Percentiles rank a stretch among this genome's conserved stretches.
Conservation (phyloP, 192 early-diverging fungal genomes). For the Rhizophagus prolifer region DNA sequence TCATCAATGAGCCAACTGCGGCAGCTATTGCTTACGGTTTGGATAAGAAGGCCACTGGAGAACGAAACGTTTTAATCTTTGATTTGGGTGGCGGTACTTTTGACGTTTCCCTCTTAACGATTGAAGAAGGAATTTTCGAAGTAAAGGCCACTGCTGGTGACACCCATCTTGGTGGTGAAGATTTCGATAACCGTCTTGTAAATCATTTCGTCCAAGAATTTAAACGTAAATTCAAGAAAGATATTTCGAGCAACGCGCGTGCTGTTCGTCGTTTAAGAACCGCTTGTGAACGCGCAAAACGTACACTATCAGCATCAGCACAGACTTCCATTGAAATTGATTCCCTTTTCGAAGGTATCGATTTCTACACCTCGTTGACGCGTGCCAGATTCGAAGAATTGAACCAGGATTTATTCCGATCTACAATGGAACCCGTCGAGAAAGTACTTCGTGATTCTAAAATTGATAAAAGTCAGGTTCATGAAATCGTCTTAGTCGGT, state of each 20-base stretch:
- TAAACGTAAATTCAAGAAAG: slow-evolving; percentile 98
- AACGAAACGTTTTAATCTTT: slow-evolving; percentile 78
- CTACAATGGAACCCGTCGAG: slow-evolving; percentile 85
- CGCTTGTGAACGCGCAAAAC: slow-evolving; percentile 96
- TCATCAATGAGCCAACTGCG: slow-evolving; percentile 98
- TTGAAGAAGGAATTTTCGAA: slow-evolving; percentile 50
- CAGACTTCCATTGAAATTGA: slow-evolving; percentile 95
- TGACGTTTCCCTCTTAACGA: slow-evolving; percentile 93
- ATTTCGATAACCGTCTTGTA: not conserved
- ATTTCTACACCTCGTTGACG: slow-evolving; percentile 96
- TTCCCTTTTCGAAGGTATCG: slow-evolving; percentile 92
- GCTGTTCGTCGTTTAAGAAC: slow-evolving; percentile 95
- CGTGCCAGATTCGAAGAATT: not conserved
- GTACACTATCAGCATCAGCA: slow-evolving; percentile 89
- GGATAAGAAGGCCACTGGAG: slow-evolving; percentile 62
- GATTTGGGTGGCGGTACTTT: slow-evolving; percentile 74
- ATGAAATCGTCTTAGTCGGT: not conserved
- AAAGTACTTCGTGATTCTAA: slow-evolving; percentile 99
- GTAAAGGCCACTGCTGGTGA: slow-evolving; percentile 97
- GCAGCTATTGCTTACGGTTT: slow-evolving; percentile 96
- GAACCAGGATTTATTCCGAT: not conserved
- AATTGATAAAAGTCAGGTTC: slow-evolving; percentile 68
- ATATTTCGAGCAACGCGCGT: slow-evolving; percentile 85
- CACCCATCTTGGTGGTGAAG: slow-evolving; percentile 71
- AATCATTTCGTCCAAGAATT: slow-evolving; percentile 89